phyloP scores from a whole-genome alignment of 805 yeast species.

The Yamadazyma sp. region DNA sequence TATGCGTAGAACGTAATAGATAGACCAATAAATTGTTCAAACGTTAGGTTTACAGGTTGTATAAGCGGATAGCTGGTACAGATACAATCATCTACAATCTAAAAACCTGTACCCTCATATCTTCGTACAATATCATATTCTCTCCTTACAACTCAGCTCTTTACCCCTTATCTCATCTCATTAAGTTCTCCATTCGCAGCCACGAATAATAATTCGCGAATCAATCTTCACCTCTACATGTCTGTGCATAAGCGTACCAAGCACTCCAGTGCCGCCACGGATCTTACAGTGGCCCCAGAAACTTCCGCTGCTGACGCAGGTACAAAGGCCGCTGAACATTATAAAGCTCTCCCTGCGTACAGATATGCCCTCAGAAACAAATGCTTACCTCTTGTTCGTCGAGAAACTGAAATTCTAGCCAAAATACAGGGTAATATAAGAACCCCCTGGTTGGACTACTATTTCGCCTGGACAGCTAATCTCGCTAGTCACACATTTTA shows the following conservation, averaged over 20 bases:
- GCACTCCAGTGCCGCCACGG: background rate
- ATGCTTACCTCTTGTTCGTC: constrained; percentile 55
- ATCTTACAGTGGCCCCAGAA: background rate
- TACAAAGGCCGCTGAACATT: constrained; percentile 61
- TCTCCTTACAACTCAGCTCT: no score
- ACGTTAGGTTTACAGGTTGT: background rate
- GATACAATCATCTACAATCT: no score
- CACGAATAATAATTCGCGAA: no score
- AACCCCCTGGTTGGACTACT: constrained; percentile 56
- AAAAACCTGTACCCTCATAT: no score
- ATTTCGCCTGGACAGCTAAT: constrained; percentile 84
- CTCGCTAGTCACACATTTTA: constrained; percentile 93
- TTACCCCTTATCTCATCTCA: no score
- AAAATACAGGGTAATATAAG: constrained; percentile 55
- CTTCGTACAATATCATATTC: no score
- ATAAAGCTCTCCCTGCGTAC: constrained; percentile 51
- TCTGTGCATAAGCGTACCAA: constrained; percentile 1
- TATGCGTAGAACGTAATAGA: no score
- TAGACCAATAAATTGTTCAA: background rate
- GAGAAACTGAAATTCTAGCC: constrained; percentile 63
- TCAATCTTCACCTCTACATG: no score
- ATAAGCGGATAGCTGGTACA: no score
- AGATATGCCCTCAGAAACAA: constrained; percentile 54
- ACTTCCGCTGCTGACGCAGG: constrained; percentile 4
- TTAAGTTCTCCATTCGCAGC: no score